phyloP scores from a whole-genome alignment of 2,329 filamentous ascomycete species.

The Nigrograna mackinnonii region DNA sequence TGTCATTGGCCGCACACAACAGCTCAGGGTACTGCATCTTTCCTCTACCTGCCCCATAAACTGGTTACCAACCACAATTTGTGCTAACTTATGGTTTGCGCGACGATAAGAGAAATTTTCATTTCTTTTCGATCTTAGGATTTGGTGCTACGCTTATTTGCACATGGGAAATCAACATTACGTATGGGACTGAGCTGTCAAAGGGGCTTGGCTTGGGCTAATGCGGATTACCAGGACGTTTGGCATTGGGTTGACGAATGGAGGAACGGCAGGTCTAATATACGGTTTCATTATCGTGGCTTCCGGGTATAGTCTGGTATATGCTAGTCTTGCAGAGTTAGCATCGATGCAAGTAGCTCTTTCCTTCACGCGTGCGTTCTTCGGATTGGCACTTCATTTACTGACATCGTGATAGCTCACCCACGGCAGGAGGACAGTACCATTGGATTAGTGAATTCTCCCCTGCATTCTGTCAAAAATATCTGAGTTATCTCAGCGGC shows the following conservation, averaged over 20 bases:
- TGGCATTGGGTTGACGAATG: conserved; percentile 26
- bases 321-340: conserved; percentile 14
- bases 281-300: conserved; percentile 11
- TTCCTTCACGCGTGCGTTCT: too few relatives aligned
- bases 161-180: conserved; percentile 57
- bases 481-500: conserved; percentile 38
- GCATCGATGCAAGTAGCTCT: conserved; percentile 24
- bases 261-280: conserved; percentile 15
- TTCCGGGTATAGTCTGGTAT: conserved; percentile 4
- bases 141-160: conserved; percentile 58
- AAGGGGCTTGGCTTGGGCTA: not conserved
- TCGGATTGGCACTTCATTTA: too few relatives aligned
- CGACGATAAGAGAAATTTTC: conserved; percentile 56
- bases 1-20: conserved; percentile 2
- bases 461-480: conserved; percentile 35
- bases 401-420: too few relatives aligned
- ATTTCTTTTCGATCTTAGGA: conserved; percentile 55
- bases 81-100: too few relatives aligned
- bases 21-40: too few relatives aligned
- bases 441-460: conserved; percentile 32
- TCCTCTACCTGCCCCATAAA: too few relatives aligned
- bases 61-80: too few relatives aligned
- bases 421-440: conserved; percentile 29
- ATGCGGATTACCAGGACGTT: conserved; percentile 3
- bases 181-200: too few relatives aligned